Conservation (phyloP, 768 basidiomycete genomes). For the Russula olivacea region DNA sequence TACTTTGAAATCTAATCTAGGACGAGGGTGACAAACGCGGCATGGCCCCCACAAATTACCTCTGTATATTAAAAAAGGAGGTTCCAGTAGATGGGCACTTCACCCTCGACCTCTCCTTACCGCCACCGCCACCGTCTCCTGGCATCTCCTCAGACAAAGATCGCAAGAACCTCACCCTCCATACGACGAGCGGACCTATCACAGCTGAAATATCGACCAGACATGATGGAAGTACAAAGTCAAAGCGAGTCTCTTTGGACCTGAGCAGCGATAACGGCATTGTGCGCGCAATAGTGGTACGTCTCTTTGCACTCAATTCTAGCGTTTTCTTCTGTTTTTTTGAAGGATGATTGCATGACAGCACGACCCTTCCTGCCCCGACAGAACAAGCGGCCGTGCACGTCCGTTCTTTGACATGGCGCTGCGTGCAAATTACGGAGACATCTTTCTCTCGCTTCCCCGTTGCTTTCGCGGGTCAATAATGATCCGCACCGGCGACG, state of each 20-base stretch:
- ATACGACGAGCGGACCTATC: slow-evolving; percentile 4
- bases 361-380: neutral
- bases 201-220: slow-evolving; percentile 2
- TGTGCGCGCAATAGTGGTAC: slow-evolving; percentile 6
- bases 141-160: neutral
- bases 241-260: neutral
- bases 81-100: neutral
- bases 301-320: neutral
- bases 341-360: neutral
- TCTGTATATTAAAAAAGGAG: neutral
- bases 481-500: neutral
- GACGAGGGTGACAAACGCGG: neutral
- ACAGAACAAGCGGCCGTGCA: neutral
- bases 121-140: neutral
- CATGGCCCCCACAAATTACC: neutral
- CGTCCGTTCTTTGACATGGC: slow-evolving; percentile 8
- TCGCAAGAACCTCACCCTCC: slow-evolving; percentile 4
- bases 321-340: neutral
- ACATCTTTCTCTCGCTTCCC: slow-evolving; percentile 7
- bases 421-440: neutral
- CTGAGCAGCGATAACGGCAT: neutral
- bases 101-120: slow-evolving; percentile 7
- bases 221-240: neutral
- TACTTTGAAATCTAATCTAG: neutral
- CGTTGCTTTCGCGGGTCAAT: slow-evolving; percentile 16